Evolutionary conservation across 305 asterid species (phyloP).

Genomic region (Solanum hybrid): DNA sequence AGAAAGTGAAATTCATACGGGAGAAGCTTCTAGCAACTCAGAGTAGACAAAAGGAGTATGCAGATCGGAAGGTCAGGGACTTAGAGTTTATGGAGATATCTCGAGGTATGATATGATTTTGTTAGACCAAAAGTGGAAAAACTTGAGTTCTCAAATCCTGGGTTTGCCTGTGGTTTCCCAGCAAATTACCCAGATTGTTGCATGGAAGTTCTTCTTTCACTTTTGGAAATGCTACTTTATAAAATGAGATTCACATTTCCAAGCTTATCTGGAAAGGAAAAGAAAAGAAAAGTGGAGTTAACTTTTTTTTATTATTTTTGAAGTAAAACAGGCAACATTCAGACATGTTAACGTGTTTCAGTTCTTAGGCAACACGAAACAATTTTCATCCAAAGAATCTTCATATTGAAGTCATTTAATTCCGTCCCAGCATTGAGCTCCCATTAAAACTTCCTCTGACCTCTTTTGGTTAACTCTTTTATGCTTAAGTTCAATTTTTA

Average conservation of each 20-base stretch:
- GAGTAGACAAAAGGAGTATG: no score
- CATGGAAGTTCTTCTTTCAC: background rate
- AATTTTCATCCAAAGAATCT: background rate
- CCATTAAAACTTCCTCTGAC: background rate
- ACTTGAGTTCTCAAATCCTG: background rate
- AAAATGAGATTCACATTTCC: background rate
- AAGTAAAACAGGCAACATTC: background rate
- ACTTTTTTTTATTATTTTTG: background rate
- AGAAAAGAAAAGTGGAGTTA: background rate
- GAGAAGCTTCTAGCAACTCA: no score
- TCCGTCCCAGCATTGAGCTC: background rate
- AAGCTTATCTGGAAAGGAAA: background rate
- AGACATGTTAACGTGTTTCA: background rate
- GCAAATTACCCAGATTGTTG: background rate
- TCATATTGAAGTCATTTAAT: background rate
- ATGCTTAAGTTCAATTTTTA: background rate
- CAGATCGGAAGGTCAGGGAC: no score
- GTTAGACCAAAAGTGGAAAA: background rate
- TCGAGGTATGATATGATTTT: conserved; percentile 41
- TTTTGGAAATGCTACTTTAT: background rate
- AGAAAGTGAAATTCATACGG: no score
- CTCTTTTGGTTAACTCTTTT: background rate
- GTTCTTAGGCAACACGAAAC: background rate
- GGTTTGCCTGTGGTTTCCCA: background rate
- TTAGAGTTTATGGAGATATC: no score